Conservation (phyloP, 345 rosid genomes). For the Cochlearia excelsa region DNA sequence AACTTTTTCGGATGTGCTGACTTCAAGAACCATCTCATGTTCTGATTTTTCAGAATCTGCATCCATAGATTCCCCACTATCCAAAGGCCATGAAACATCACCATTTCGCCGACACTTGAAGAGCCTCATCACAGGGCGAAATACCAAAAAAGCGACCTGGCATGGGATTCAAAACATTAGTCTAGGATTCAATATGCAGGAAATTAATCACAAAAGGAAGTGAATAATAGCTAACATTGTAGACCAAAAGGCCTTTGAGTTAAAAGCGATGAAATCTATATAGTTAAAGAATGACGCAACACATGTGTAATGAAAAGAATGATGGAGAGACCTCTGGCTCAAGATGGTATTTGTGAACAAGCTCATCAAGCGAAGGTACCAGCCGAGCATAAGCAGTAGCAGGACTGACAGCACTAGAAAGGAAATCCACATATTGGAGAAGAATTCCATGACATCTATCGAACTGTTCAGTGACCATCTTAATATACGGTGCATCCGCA, state of each 20-base stretch:
- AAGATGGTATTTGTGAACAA: slow-evolving; percentile 83
- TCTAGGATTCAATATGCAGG: slow-evolving; percentile 13
- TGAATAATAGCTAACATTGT: slow-evolving; percentile 8
- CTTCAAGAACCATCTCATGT: slow-evolving; percentile 65
- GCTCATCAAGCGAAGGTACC: slow-evolving; percentile 84
- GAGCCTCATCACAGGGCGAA: slow-evolving; percentile 96
- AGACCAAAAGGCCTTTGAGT: slow-evolving; percentile 2
- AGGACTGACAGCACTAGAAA: slow-evolving; percentile 76
- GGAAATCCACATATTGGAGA: slow-evolving; percentile 96
- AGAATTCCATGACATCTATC: slow-evolving; percentile 99
- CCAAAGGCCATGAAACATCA: slow-evolving; percentile 88
- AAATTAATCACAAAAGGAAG: neutral
- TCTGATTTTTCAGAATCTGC: slow-evolving; percentile 36
- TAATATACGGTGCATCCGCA: slow-evolving; percentile 92
- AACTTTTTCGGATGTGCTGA: slow-evolving; percentile 55
- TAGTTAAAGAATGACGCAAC: slow-evolving; percentile 14
- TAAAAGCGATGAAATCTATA: slow-evolving; percentile 14
- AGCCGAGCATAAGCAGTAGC: slow-evolving; percentile 70
- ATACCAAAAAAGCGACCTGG: slow-evolving; percentile 94
- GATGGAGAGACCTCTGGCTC: slow-evolving; percentile 79
- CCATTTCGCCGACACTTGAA: slow-evolving; percentile 67
- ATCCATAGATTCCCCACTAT: slow-evolving; percentile 47
- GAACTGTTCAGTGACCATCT: slow-evolving; percentile 99
- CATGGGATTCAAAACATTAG: slow-evolving; percentile 30
- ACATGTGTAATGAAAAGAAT: slow-evolving; percentile 21